These are phyloP conservation scores for Telfairia occidentalis DNA, from an alignment of 331 rosid genomes.

Conservation along the genomic window DNA sequence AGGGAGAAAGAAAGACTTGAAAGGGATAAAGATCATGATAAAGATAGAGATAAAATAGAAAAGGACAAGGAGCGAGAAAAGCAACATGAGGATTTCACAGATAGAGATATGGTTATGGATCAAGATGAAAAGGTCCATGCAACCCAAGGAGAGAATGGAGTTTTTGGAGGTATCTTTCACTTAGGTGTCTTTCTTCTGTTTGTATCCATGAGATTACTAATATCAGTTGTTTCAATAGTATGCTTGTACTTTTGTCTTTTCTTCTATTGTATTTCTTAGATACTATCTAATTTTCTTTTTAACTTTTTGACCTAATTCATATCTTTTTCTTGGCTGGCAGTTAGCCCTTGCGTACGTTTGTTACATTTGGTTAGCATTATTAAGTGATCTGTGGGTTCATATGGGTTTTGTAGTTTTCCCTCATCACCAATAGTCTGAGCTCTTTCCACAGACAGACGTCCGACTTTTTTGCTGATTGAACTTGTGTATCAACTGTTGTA, in stretches of 20 bases:
- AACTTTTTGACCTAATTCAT: not conserved
- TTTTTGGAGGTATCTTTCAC: slow-evolving; percentile 39
- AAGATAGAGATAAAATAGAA: slow-evolving; percentile 41
- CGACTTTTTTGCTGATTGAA: not conserved
- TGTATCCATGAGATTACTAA: slow-evolving; percentile 1
- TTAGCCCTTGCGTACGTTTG: not conserved
- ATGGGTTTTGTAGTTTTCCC: slow-evolving; percentile 1
- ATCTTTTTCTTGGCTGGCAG: not conserved
- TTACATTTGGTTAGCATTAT: not conserved
- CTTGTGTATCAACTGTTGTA: slow-evolving; percentile 11
- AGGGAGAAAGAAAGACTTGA: slow-evolving; percentile 37
- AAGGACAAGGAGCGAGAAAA: slow-evolving; percentile 54
- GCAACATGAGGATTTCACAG: slow-evolving; percentile 36
- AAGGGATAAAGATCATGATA: slow-evolving; percentile 36
- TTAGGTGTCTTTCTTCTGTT: slow-evolving; percentile 7
- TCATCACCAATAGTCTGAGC: not conserved
- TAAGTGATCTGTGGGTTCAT: not conserved
- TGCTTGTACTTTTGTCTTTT: not conserved
- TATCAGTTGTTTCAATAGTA: not conserved
- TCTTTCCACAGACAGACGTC: not conserved
- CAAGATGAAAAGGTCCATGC: slow-evolving; percentile 46
- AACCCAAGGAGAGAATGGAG: slow-evolving; percentile 55
- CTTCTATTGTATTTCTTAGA: not conserved
- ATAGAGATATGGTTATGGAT: slow-evolving; percentile 40
- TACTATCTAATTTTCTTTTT: not conserved